Evolutionary conservation across 805 yeast genomes (phyloP).

Genomic region (Saccharomycopsis sp.): DNA sequence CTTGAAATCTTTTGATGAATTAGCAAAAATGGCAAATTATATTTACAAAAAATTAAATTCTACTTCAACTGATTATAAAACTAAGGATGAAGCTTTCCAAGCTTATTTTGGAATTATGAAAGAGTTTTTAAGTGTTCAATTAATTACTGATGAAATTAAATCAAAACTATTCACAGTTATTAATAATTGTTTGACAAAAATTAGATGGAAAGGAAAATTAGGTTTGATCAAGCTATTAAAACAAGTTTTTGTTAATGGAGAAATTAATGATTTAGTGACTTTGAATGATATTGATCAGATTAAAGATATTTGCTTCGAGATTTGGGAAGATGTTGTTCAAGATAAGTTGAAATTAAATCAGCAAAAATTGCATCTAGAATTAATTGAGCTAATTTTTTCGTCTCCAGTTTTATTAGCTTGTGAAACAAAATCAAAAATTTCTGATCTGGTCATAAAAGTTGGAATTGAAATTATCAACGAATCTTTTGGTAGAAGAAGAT

Average conservation of each 20-base stretch:
- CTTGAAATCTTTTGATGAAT: slow-evolving; percentile 1
- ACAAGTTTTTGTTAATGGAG: slow-evolving; percentile 17
- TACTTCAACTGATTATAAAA: background rate
- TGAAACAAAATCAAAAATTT: background rate
- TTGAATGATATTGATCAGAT: slow-evolving; percentile 18
- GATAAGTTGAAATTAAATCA: slow-evolving; percentile 59
- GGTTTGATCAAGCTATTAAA: slow-evolving; percentile 19
- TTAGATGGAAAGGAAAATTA: slow-evolving; percentile 21
- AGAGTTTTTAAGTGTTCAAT: slow-evolving; percentile 17
- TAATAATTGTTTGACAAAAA: slow-evolving; percentile 17
- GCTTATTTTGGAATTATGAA: slow-evolving; percentile 21
- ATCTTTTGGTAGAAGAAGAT: slow-evolving; percentile 53
- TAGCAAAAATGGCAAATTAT: slow-evolving; percentile 1
- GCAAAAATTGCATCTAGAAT: slow-evolving; percentile 44
- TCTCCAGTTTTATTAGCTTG: slow-evolving; percentile 26
- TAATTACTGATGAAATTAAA: slow-evolving; percentile 17
- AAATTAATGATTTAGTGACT: background rate
- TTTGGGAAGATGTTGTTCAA: slow-evolving; percentile 51
- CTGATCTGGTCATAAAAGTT: slow-evolving; percentile 20
- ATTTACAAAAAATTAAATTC: slow-evolving; percentile 7
- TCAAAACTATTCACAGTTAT: slow-evolving; percentile 15
- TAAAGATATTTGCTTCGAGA: slow-evolving; percentile 27
- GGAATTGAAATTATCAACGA: slow-evolving; percentile 35
- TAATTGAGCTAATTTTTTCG: slow-evolving; percentile 43
- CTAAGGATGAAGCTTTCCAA: slow-evolving; percentile 2